Evolutionary conservation across 1,139 yeast genomes (phyloP).

Genomic region (Saccharomyces pastorianus): DNA sequence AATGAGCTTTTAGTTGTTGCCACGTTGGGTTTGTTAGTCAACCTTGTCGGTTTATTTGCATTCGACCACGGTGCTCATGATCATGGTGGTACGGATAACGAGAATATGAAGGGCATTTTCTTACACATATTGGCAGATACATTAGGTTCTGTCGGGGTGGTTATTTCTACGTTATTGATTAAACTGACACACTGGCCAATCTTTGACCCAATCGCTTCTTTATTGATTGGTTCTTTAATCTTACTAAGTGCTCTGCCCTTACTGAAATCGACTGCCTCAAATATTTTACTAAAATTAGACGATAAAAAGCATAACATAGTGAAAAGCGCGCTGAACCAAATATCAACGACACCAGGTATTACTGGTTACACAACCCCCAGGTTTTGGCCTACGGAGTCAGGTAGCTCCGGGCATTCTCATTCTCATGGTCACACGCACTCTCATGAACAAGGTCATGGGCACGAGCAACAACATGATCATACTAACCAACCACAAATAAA

Average conservation of each 20-base stretch:
- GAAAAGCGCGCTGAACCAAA: conserved; percentile 56
- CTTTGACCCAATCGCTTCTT: conserved; percentile 87
- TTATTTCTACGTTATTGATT: conserved; percentile 68
- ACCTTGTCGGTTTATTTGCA: conserved; percentile 86
- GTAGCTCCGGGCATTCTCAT: conserved; percentile 20
- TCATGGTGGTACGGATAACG: conserved; percentile 41
- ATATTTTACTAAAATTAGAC: conserved; percentile 56
- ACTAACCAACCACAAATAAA: conserved; percentile 9
- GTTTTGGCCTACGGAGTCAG: conserved; percentile 65
- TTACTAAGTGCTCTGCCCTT: conserved; percentile 78
- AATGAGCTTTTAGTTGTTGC: conserved; percentile 84
- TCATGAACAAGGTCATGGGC: conserved; percentile 25
- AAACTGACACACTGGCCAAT: conserved; percentile 50
- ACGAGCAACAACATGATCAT: conserved; percentile 15
- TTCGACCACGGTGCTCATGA: conserved; percentile 61
- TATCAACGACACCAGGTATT: conserved; percentile 68
- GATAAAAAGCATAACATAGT: conserved; percentile 51
- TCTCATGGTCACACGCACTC: conserved; percentile 17
- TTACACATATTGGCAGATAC: conserved; percentile 92
- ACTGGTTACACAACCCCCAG: conserved; percentile 80
- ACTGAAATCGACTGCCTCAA: conserved; percentile 69
- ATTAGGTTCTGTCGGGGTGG: conserved; percentile 92
- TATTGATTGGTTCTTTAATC: conserved; percentile 75
- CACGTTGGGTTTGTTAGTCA: conserved; percentile 73
- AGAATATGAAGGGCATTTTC: conserved; percentile 91